Evolutionary conservation across 805 yeast genomes (phyloP).

Genomic region (Kockiozyma suomiensis): DNA sequence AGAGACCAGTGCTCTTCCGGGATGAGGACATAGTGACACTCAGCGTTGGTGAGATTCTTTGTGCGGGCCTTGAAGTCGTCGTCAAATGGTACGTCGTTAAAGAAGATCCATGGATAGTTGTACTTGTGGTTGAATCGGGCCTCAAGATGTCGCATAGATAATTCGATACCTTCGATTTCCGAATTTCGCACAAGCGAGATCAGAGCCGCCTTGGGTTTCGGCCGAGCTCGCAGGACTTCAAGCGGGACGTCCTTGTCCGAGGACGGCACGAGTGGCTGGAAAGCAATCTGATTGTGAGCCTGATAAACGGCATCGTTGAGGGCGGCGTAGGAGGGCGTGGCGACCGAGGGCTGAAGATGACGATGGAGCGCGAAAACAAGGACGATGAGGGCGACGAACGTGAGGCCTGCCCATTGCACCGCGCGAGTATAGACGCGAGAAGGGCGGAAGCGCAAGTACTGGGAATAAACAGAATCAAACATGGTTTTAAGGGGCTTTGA

Average conservation of each 20-base stretch:
- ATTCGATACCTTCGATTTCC: slow-evolving; percentile 61
- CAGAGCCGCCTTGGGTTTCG: slow-evolving; percentile 45
- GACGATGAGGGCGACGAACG: slow-evolving; percentile 23
- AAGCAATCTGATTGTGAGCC: slow-evolving; percentile 30
- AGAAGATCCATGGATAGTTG: slow-evolving; percentile 78
- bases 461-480: not conserved
- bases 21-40: slow-evolving; percentile 57
- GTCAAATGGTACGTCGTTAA: slow-evolving; percentile 68
- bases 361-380: slow-evolving; percentile 14
- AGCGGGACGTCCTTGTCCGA: slow-evolving; percentile 29
- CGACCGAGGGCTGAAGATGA: slow-evolving; percentile 9
- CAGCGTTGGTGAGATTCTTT: slow-evolving; percentile 59
- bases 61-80: slow-evolving; percentile 60
- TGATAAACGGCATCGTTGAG: slow-evolving; percentile 31
- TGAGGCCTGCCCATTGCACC: slow-evolving; percentile 22
- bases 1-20: slow-evolving; percentile 67
- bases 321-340: slow-evolving; percentile 31
- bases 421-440: slow-evolving; percentile 25
- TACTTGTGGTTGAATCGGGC: slow-evolving; percentile 64
- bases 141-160: slow-evolving; percentile 65
- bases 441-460: slow-evolving; percentile 1
- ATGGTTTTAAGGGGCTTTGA: not conserved
- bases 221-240: slow-evolving; percentile 26
- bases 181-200: slow-evolving; percentile 66
- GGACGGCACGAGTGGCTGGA: slow-evolving; percentile 23